Evolutionary conservation across 257 asterid genomes (phyloP), one percentile per base, ranked within the genome.

Genomic region (Leptodermis oblonga): DNA sequence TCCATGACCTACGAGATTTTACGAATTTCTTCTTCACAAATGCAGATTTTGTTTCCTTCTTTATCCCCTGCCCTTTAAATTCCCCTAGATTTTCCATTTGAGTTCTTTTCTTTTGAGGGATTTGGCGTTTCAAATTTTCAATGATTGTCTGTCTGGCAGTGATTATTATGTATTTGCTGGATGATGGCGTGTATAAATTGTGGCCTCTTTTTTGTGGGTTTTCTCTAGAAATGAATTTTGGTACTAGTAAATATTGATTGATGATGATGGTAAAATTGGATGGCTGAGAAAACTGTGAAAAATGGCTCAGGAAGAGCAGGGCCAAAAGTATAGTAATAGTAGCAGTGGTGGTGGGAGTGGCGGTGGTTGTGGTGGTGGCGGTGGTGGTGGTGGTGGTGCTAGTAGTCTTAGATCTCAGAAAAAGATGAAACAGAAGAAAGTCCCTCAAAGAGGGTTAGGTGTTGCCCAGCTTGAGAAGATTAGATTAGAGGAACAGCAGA

Each of bases 401-500:
- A 45, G 72, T 69, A 12, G 78, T 62, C 39, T 74, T 67, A 76
- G 81, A 77, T 68, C 82, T 68, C 69, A 78, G 10, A 83, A 84
- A 68, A 90, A 80, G 78, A 77, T 73, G 74, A 92, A 92, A 81
- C 95, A 85, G 26, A 92, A 88, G 71, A 92, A 85, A 49, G 85
- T 85, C 7, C 96, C 98, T 11, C 98, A 88, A 67, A 86, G 98
- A 69, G 98, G 98, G 17, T 76, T 90, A 64, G 97, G 98, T 70
- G 97, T 92, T 68, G 98, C 97, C 34, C 98, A 90, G 80, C 90
- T 92, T 52, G 98, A 92, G 67, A 92, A 79, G 76, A 88, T 92
- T 78, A 90, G 89, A 48, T 49, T 82, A 11, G 98, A 90, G 70
- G 95, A 88, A 70, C 92, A 90, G 70, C 84, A 86, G 14, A 88